Base-by-base conservation (phyloP, 768 basidiomycete species). In the Kwoniella europaea region DNA sequence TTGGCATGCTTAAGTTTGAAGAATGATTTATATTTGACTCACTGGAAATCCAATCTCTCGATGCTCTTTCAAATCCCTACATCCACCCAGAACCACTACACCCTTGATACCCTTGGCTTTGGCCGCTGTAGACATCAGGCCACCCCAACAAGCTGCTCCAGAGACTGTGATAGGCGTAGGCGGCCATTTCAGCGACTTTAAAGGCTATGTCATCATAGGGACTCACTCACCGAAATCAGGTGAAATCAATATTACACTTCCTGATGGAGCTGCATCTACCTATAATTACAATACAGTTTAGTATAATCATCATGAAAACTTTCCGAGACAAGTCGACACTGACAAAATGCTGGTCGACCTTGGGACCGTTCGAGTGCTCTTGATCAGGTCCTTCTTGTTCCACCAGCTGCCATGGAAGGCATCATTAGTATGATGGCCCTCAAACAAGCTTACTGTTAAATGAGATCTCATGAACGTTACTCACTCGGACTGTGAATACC, bases 111-210 rank as follows among this genome's bases (percentile, higher is more conserved):
- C 87, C 67, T 90, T 89, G 13, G 88, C 87, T 78, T 89, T 88
- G 1, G 93, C 93, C 22, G 92, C 92, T 0, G 92, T 91, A 12
- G 92, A 90, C 93, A 94, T 93, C 22, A 84, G 88, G 20, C 94
- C 93, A 24, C 94, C 93, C 94, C 94, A 96, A 6, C 93, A 91
- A 4, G 93, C 92, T 75, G 89, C 68, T 22, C 68, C 29, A 35
- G 24, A n/a, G 18, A 68, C 67, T 68, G 43, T 63, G 57, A 44
- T 35, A 6, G 35, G 35, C 46, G 1, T 2, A 50, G 46, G 46
- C 46, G 4, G 18, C 46, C 46, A 50, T 50, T 15, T 50, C 5
- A 35, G 35, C 35, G 35, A 35, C 35, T 35, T 35, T 35, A 35
- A 35, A 35, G 35, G 35, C 35, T 6, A 35, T 35, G 35, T 35